Conservation (phyloP, 257 asterid genomes). For the Nicotiana knightiana region DNA sequence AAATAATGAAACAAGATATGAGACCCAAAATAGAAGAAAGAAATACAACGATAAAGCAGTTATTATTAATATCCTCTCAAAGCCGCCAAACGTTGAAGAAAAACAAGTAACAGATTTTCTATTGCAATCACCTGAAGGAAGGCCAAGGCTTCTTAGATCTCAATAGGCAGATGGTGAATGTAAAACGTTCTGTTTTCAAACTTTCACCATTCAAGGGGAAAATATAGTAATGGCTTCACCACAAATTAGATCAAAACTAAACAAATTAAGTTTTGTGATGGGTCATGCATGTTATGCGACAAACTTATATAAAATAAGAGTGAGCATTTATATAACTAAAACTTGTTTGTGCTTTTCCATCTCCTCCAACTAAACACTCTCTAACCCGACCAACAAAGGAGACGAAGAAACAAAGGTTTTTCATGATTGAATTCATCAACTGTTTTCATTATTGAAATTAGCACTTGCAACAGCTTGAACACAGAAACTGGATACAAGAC, state of each 20-base stretch:
- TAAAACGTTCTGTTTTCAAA: neutral
- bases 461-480: neutral
- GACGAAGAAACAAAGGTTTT: neutral
- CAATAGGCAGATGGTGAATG: neutral
- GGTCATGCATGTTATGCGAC: neutral
- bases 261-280: neutral
- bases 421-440: neutral
- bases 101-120: neutral
- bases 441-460: neutral
- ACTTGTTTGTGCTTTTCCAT: neutral
- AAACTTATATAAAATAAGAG: neutral
- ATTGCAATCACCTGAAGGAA: neutral
- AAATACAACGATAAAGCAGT: neutral
- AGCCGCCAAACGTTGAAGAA: neutral
- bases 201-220: neutral
- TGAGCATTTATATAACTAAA: neutral
- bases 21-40: neutral
- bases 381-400: neutral
- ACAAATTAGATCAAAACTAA: neutral
- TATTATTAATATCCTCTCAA: neutral
- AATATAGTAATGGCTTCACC: neutral
- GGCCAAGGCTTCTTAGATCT: neutral
- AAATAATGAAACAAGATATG: neutral
- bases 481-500: conserved; percentile 15
- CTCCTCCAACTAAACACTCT: neutral